A percentile compares a stretch with the other conserved stretches of the same genome.
These are phyloP conservation scores for Hypoxylon sp. DNA, from an alignment of 2,329 filamentous ascomycete genomes.

Conservation along the genomic window DNA sequence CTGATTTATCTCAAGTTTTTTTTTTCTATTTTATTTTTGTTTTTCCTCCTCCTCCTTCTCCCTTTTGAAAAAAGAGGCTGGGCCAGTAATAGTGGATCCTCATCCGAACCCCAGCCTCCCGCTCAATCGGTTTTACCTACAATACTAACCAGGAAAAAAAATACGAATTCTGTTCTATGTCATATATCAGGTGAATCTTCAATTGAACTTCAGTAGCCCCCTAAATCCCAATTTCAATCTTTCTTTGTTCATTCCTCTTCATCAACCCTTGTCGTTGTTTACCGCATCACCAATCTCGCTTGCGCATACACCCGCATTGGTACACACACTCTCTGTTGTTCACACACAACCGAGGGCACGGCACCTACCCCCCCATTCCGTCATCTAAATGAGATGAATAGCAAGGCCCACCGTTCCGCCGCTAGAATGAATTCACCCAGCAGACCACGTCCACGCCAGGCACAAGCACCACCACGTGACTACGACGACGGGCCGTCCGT, in stretches of 20 bases:
- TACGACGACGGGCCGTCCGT: slow-evolving; percentile 34
- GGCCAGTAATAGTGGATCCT: slow-evolving; percentile 27
- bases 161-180: slow-evolving; percentile 21
- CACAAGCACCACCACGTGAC: slow-evolving; percentile 36
- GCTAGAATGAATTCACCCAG: slow-evolving; percentile 37
- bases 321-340: neutral
- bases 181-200: slow-evolving; percentile 31
- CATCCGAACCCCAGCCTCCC: slow-evolving; percentile 26
- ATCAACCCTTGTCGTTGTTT: neutral
- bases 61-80: slow-evolving; percentile 28
- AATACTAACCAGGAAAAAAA: neutral
- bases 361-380: slow-evolving; percentile 6
- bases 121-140: neutral
- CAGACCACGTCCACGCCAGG: slow-evolving; percentile 35
- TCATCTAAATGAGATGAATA: slow-evolving; percentile 17
- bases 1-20: slow-evolving; percentile 17
- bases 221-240: slow-evolving; percentile 11
- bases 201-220: slow-evolving; percentile 18
- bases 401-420: slow-evolving; percentile 9
- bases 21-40: slow-evolving; percentile 13
- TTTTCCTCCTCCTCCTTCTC: neutral
- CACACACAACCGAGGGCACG: slow-evolving; percentile 7
- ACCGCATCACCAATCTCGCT: neutral
- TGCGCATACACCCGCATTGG: slow-evolving; percentile 2
- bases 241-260: slow-evolving; percentile 12